Evolutionary conservation across 2,329 filamentous ascomycete genomes (phyloP).

Genomic region (Talaromyces funiculosus): DNA sequence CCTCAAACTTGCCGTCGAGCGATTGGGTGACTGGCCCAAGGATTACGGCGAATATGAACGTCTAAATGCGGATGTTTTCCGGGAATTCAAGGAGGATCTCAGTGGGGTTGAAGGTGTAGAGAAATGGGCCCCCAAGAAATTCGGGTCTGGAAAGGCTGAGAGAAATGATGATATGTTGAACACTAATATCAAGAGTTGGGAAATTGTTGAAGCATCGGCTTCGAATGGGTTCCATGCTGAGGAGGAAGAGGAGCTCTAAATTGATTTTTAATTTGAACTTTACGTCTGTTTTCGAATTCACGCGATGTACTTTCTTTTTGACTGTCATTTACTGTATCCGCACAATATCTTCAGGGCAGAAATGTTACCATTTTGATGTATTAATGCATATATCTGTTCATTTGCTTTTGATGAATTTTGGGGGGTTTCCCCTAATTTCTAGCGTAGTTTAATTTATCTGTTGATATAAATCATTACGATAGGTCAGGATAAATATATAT

Average conservation of each 20-base stretch:
- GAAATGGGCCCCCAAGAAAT: conserved; percentile 45
- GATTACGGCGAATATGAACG: conserved; percentile 44
- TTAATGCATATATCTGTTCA: too few relatives aligned
- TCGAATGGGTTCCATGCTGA: conserved; percentile 16
- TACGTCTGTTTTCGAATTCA: too few relatives aligned
- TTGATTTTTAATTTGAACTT: not conserved
- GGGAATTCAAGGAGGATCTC: conserved; percentile 35
- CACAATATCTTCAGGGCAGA: too few relatives aligned
- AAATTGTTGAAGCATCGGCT: conserved; percentile 16
- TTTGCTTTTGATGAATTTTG: too few relatives aligned
- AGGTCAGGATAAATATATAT: too few relatives aligned
- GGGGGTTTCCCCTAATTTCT: too few relatives aligned
- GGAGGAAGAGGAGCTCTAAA: conserved; percentile 19
- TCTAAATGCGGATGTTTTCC: conserved; percentile 43
- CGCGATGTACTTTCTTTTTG: not conserved
- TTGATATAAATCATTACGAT: too few relatives aligned
- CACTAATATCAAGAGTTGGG: conserved; percentile 22
- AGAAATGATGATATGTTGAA: conserved; percentile 28
- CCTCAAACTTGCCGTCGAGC: conserved; percentile 36
- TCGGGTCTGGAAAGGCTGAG: conserved; percentile 45
- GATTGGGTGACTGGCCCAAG: conserved; percentile 43
- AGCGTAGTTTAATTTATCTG: too few relatives aligned
- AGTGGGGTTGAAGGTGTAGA: conserved; percentile 42
- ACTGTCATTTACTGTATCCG: not conserved
- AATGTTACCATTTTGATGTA: too few relatives aligned